Conservation (phyloP, 768 basidiomycete species). For the Rhodocollybia butyracea region DNA sequence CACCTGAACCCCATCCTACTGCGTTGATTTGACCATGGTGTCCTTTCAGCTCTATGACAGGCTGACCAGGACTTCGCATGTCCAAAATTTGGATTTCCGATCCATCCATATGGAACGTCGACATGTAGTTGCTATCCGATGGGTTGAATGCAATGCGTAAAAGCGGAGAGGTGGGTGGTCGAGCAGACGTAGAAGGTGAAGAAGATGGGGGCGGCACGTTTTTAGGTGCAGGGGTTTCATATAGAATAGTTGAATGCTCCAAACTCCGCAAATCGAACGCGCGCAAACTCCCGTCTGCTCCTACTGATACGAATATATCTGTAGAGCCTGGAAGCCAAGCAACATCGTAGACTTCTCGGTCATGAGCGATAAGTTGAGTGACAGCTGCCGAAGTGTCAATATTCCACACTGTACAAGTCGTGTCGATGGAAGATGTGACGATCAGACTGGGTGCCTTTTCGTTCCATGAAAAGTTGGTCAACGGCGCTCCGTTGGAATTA, state of each 20-base stretch:
- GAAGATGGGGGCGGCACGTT: constrained; percentile 55
- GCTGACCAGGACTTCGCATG: constrained; percentile 94
- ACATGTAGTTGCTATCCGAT: constrained; percentile 90
- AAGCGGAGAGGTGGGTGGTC: constrained; percentile 77
- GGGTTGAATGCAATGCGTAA: constrained; percentile 91
- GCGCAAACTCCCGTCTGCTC: constrained; percentile 93
- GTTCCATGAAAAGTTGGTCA: constrained; percentile 99
- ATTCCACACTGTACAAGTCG: constrained; percentile 99
- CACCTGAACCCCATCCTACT: constrained; percentile 86
- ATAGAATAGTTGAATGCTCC: constrained; percentile 97
- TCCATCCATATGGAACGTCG: constrained; percentile 95
- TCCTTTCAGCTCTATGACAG: constrained; percentile 86
- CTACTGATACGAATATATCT: constrained; percentile 97
- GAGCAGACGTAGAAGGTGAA: constrained; percentile 56
- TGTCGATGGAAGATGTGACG: constrained; percentile 97
- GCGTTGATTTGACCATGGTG: constrained; percentile 84
- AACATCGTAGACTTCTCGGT: constrained; percentile 94
- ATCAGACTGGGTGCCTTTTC: constrained; percentile 86
- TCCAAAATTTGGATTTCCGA: constrained; percentile 89
- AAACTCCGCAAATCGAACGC: constrained; percentile 95
- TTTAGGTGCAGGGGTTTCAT: constrained; percentile 87
- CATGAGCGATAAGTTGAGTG: constrained; percentile 96
- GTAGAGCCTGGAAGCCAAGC: constrained; percentile 97
- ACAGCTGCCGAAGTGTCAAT: constrained; percentile 91
- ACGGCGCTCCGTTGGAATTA: constrained; percentile 79